Percentiles rank a stretch among this genome's conserved stretches.
Evolutionary conservation across 345 rosid genomes (phyloP).

Genomic region (Citrus glauca): DNA sequence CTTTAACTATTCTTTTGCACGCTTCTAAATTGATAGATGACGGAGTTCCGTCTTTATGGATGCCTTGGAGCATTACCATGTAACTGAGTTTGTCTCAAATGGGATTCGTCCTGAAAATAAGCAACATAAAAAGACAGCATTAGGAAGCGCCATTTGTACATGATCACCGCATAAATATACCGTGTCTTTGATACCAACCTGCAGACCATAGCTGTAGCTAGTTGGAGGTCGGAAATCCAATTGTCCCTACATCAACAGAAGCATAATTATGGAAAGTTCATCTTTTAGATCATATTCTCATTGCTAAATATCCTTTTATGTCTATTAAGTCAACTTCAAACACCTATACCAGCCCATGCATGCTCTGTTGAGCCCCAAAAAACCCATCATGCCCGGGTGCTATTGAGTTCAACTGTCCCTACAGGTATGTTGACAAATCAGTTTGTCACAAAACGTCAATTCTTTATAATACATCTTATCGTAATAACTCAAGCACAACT

Average conservation of each 20-base stretch:
- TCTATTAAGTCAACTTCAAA: neutral
- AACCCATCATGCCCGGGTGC: slow-evolving; percentile 41
- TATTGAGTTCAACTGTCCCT: slow-evolving; percentile 53
- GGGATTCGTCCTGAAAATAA: slow-evolving; percentile 27
- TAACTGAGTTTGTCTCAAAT: slow-evolving; percentile 30
- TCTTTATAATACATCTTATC: neutral
- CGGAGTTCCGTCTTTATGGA: slow-evolving; percentile 2
- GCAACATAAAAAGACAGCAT: neutral
- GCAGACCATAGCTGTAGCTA: slow-evolving; percentile 38
- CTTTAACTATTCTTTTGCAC: neutral
- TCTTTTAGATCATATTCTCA: neutral
- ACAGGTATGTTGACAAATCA: slow-evolving; percentile 1
- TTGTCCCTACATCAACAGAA: slow-evolving; percentile 34
- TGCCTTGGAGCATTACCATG: slow-evolving; percentile 31
- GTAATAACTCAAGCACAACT: neutral
- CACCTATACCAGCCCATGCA: slow-evolving; percentile 42
- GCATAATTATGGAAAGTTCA: slow-evolving; percentile 1
- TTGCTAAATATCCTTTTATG: neutral
- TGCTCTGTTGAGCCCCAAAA: slow-evolving; percentile 42
- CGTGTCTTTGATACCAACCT: slow-evolving; percentile 27
- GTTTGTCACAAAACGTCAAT: neutral
- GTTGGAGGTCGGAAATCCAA: slow-evolving; percentile 45
- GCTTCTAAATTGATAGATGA: neutral
- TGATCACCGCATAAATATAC: neutral
- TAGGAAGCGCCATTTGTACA: neutral